phyloP scores from a whole-genome alignment of 805 yeast species.

The Lachancea sp. region DNA sequence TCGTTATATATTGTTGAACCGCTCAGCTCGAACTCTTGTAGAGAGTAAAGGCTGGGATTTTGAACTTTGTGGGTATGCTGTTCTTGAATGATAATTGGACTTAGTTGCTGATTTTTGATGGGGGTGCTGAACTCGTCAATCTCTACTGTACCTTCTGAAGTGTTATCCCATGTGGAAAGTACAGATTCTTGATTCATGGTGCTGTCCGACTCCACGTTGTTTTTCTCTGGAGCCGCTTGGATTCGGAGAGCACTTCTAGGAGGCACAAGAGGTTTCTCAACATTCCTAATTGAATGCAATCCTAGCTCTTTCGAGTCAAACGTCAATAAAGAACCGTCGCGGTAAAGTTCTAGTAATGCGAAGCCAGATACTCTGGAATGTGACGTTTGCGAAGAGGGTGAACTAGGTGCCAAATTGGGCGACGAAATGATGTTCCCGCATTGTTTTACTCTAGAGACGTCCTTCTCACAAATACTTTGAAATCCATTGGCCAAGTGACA shows the following conservation, averaged over 20 bases:
- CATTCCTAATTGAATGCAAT: constrained; percentile 20
- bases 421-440: constrained; percentile 26
- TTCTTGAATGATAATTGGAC: neutral
- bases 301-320: constrained; percentile 23
- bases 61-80: constrained; percentile 4
- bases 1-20: constrained; percentile 18
- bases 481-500: constrained; percentile 20
- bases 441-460: constrained; percentile 13
- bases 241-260: constrained; percentile 8
- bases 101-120: neutral
- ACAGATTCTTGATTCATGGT: constrained; percentile 6
- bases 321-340: constrained; percentile 16
- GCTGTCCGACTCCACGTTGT: constrained; percentile 5
- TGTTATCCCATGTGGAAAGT: constrained; percentile 9
- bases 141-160: constrained; percentile 11
- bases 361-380: constrained; percentile 1
- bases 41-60: constrained; percentile 14
- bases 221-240: neutral
- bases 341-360: constrained; percentile 11
- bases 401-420: constrained; percentile 4
- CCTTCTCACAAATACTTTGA: constrained; percentile 12
- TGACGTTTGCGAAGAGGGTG: constrained; percentile 4
- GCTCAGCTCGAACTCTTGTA: constrained; percentile 13
- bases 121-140: constrained; percentile 7
- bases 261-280: constrained; percentile 12